phyloP scores from a whole-genome alignment of 345 rosid species.

The Raphanus sativus region DNA sequence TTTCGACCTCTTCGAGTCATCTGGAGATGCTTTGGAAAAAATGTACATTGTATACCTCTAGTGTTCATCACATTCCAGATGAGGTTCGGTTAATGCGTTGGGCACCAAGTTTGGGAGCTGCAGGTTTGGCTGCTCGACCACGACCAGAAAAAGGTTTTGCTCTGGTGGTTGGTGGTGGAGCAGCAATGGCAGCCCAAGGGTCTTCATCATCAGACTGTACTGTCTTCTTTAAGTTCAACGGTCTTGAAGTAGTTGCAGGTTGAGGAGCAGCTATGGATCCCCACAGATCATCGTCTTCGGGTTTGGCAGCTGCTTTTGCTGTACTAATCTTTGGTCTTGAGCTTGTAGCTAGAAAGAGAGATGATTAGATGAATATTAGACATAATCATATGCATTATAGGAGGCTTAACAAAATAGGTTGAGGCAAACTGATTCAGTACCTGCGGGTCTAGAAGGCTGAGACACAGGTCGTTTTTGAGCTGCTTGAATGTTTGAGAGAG shows the following conservation, averaged over 20 bases:
- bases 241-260: slow-evolving; percentile 65
- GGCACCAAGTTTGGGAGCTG: slow-evolving; percentile 75
- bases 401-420: background rate
- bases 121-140: slow-evolving; percentile 73
- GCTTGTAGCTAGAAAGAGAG: slow-evolving; percentile 48
- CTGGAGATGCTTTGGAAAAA: slow-evolving; percentile 39
- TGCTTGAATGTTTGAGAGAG: slow-evolving; percentile 82
- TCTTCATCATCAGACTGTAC: slow-evolving; percentile 63
- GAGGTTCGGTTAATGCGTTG: slow-evolving; percentile 90
- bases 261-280: slow-evolving; percentile 89
- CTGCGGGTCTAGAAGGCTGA: slow-evolving; percentile 68
- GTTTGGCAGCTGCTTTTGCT: slow-evolving; percentile 44
- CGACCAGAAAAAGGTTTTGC: slow-evolving; percentile 75
- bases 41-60: slow-evolving; percentile 45
- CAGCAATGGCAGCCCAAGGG: slow-evolving; percentile 96
- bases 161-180: slow-evolving; percentile 82
- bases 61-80: slow-evolving; percentile 52
- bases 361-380: background rate
- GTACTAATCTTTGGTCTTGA: slow-evolving; percentile 52
- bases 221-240: slow-evolving; percentile 60
- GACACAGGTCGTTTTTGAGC: slow-evolving; percentile 84
- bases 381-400: background rate
- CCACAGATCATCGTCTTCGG: slow-evolving; percentile 92
- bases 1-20: slow-evolving; percentile 26
- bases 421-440: slow-evolving; percentile 39